These are phyloP conservation scores for Juglanconis juglandina DNA, from an alignment of 2,329 filamentous ascomycete genomes.

Conservation along the genomic window DNA sequence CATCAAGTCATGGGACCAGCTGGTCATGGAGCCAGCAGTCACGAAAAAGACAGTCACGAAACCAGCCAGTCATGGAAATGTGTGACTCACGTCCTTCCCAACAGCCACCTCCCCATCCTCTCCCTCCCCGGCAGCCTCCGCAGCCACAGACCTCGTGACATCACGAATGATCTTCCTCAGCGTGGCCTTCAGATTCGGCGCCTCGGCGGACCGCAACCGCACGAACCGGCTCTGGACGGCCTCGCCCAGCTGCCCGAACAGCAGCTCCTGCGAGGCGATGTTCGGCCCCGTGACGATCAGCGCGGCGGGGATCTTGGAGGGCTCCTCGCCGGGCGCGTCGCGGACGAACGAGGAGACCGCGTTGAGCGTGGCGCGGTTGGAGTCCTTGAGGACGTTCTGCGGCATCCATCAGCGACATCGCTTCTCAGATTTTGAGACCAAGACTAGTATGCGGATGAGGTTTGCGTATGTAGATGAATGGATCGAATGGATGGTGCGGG, in stretches of 20 bases:
- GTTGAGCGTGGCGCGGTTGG: constrained; percentile 58
- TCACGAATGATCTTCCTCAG: constrained; percentile 72
- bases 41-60: no score
- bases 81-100: constrained; percentile 44
- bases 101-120: constrained; percentile 45
- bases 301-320: constrained; percentile 58
- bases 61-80: no score
- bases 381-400: constrained; percentile 54
- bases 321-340: constrained; percentile 29
- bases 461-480: neutral
- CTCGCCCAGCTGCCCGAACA: constrained; percentile 66
- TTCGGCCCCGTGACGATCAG: constrained; percentile 77
- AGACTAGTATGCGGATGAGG: neutral
- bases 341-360: constrained; percentile 56
- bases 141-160: constrained; percentile 48
- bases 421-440: no score
- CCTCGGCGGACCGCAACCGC: constrained; percentile 65
- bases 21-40: neutral
- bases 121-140: constrained; percentile 47
- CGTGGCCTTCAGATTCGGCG: constrained; percentile 68
- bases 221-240: constrained; percentile 56
- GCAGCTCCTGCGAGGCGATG: constrained; percentile 68
- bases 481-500: neutral
- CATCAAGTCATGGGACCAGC: no score
- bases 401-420: neutral